Evolutionary conservation across 371 early-diverging fungal genomes (phyloP), one percentile per base, ranked within the genome.

Genomic region (Circinella minor): DNA sequence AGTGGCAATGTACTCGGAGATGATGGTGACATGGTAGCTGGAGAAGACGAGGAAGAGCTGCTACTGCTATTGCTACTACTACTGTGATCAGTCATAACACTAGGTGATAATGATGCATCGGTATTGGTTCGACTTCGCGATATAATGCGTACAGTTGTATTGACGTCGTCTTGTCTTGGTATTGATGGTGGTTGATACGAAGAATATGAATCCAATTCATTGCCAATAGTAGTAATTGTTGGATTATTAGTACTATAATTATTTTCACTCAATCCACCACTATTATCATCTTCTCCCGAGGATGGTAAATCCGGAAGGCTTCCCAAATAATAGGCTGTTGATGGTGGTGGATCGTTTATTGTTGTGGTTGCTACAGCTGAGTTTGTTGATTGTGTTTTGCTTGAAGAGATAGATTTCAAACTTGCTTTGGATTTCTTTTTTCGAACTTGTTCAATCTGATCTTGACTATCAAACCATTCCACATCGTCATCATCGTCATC

Each of bases 401-500:
- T 18, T 15, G 57, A 55, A 27, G 67, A 43, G 11, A 43, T 7
- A 4, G 67, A 34, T 43, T 18, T 37, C 14, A 37, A 17, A 17
- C 38, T 37, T 49, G 36, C 47, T 54, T 49, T 48, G 18, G 65
- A n/a, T 48, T 38, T 65, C 37, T 65, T 37, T 18, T 49, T 17
- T 13, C 37, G 8, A 36, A 62, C 14, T 9, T 65, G 36, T 36
- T 55, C 57, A 7, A 37, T 38, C 5, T 38, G 18, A 36, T 74
- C 62, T 20, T 74, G 64, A 48, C 64, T 70, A 43, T 71, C 73
- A 51, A 68, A 70, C 66, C 70, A 72, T 27, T 67, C 49, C 49
- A 72, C 68, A 34, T 51, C 63, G 55, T 73, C 73, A 17, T 55
- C 46, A n/a, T 61, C 67, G 34, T 57, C 63, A n/a, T 71, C 61